phyloP scores from a whole-genome alignment of 768 basidiomycete genomes.

The Mycena belliarum region DNA sequence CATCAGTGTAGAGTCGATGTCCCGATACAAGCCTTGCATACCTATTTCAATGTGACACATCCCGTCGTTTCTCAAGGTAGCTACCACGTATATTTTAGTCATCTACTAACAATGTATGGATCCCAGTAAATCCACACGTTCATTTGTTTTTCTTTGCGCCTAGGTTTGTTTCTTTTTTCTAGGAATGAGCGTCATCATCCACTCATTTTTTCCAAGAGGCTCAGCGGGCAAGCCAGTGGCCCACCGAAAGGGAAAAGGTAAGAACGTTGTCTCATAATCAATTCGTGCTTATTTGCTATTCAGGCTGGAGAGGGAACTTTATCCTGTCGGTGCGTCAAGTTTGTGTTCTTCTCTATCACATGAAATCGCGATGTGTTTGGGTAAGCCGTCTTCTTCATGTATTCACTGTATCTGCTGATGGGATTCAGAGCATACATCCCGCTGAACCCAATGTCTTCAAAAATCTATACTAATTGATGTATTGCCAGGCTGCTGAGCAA shows the following conservation, averaged over 20 bases:
- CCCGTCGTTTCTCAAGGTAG: neutral
- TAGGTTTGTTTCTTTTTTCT: constrained; percentile 8
- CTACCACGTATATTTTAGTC: neutral
- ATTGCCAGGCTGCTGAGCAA: constrained; percentile 67
- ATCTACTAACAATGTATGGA: constrained; percentile 67
- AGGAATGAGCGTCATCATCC: no score
- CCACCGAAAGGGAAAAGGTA: constrained; percentile 90
- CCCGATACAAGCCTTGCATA: constrained; percentile 82
- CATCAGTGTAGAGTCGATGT: constrained; percentile 77
- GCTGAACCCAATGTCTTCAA: neutral
- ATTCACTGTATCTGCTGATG: no score
- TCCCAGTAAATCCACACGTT: constrained; percentile 83
- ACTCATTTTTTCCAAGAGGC: constrained; percentile 42
- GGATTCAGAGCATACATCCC: neutral
- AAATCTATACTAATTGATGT: neutral
- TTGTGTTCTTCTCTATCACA: neutral
- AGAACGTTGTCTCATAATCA: neutral
- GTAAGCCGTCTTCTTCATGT: no score
- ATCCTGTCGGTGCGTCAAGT: constrained; percentile 59
- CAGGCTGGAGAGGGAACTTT: constrained; percentile 95
- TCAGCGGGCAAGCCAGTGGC: constrained; percentile 92
- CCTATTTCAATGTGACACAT: constrained; percentile 72
- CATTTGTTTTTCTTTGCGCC: constrained; percentile 96
- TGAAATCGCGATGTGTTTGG: no score
- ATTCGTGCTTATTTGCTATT: neutral